phyloP scores from a whole-genome alignment of 805 yeast species.

The Metschnikowia bowlesiae region DNA sequence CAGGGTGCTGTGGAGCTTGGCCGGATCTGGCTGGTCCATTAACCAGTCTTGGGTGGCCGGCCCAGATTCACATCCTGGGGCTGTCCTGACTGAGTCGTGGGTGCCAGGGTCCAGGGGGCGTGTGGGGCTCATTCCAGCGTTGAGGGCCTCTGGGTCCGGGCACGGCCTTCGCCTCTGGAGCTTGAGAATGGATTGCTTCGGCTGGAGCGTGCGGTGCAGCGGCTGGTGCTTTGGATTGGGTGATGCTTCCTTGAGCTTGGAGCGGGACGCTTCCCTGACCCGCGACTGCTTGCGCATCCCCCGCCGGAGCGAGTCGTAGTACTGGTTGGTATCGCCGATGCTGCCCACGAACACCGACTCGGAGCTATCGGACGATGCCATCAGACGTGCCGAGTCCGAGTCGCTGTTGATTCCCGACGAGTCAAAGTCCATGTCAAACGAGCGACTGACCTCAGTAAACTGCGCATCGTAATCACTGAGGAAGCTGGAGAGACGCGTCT shows the following conservation, averaged over 20 bases:
- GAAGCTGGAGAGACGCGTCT: background rate
- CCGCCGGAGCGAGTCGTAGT: conserved; percentile 15
- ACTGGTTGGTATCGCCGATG: conserved; percentile 17
- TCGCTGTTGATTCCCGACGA: conserved; percentile 1
- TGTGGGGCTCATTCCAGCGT: too few species aligned
- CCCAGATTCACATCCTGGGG: too few species aligned
- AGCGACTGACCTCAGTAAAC: background rate
- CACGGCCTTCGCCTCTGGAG: background rate
- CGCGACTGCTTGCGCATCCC: conserved; percentile 9
- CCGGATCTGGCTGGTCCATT: background rate
- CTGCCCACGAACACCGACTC: conserved; percentile 1
- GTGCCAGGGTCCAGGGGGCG: too few species aligned
- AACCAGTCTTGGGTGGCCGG: background rate
- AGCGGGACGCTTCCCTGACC: background rate
- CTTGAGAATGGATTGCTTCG: conserved; percentile 40
- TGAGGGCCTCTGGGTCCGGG: too few species aligned
- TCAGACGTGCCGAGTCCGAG: background rate
- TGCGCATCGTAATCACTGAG: background rate
- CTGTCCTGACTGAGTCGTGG: too few species aligned
- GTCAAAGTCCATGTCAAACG: conserved; percentile 1
- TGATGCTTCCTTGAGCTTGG: background rate
- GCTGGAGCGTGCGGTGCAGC: conserved; percentile 38
- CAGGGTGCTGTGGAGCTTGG: background rate
- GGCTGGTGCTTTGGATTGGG: conserved; percentile 32
- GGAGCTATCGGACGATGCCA: conserved; percentile 1